Percentiles rank a stretch among this genome's conserved stretches.
Evolutionary conservation across 352 stramenopile genomes (phyloP).

Genomic region (Phytopythium kandeliae): DNA sequence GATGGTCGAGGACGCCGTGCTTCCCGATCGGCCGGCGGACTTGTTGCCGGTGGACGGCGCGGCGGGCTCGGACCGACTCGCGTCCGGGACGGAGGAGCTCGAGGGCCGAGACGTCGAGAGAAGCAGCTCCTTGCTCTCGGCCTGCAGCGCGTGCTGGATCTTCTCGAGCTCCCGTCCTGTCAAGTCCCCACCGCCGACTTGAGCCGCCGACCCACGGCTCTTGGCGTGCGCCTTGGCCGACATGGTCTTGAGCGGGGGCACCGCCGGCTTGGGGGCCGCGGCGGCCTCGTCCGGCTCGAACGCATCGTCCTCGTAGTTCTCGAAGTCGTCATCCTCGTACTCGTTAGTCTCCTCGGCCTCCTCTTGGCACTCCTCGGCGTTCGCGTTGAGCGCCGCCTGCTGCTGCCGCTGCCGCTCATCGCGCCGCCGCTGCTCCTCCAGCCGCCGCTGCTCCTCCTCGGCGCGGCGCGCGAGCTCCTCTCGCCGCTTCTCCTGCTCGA

Average conservation of each 20-base stretch:
- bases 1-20: slow-evolving; percentile 23
- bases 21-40: slow-evolving; percentile 6
- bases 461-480: slow-evolving; percentile 45
- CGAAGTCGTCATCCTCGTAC: slow-evolving; percentile 65
- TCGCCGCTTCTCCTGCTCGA: slow-evolving; percentile 39
- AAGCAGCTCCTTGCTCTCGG: slow-evolving; percentile 48
- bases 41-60: slow-evolving; percentile 5
- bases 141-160: slow-evolving; percentile 58
- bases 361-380: slow-evolving; percentile 68
- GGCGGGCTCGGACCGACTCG: slow-evolving; percentile 3
- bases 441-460: slow-evolving; percentile 31
- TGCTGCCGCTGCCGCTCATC: slow-evolving; percentile 46
- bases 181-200: neutral
- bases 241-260: slow-evolving; percentile 8
- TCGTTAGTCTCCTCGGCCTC: slow-evolving; percentile 34
- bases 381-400: slow-evolving; percentile 52
- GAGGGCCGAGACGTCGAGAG: slow-evolving; percentile 22
- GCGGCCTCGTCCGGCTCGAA: slow-evolving; percentile 35
- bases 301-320: slow-evolving; percentile 54
- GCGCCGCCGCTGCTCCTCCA: slow-evolving; percentile 39
- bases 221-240: slow-evolving; percentile 15
- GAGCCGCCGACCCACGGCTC: slow-evolving; percentile 6
- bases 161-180: slow-evolving; percentile 31
- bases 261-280: slow-evolving; percentile 15
- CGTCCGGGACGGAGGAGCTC: slow-evolving; percentile 8